Conservation (phyloP, 164 flowering plant species). For the Litsea cubeba region DNA sequence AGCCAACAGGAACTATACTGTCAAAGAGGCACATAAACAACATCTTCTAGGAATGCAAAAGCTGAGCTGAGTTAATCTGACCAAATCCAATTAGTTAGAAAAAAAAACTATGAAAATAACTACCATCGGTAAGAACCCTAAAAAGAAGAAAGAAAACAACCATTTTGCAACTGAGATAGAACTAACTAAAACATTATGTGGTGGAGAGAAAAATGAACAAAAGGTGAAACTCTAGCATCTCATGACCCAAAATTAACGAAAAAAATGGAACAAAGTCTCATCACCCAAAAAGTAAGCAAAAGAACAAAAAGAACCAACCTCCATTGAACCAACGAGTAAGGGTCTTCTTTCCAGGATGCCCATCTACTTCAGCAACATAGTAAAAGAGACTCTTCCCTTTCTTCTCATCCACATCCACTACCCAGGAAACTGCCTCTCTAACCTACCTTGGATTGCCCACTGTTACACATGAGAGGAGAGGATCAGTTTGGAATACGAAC, state of each 20-base stretch:
- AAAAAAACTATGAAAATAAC: too few relatives aligned
- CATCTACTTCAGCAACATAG: constrained; percentile 81
- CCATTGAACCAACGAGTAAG: constrained; percentile 96
- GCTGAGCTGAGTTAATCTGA: too few relatives aligned
- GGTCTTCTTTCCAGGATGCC: constrained; percentile 54
- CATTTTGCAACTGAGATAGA: too few relatives aligned
- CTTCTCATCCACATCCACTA: constrained; percentile 76
- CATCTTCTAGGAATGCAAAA: too few relatives aligned
- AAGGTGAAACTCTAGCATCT: not conserved
- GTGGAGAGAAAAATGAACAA: not conserved
- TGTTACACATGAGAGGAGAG: too few relatives aligned
- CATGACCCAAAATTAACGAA: not conserved
- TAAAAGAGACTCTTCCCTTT: constrained; percentile 86
- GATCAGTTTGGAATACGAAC: too few relatives aligned
- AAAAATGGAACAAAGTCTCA: not conserved
- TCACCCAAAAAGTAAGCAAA: not conserved
- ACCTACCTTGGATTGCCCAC: constrained; percentile 69
- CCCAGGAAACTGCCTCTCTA: constrained; percentile 81
- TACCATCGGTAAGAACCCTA: too few relatives aligned
- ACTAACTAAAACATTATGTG: not conserved
- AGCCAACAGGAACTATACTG: too few relatives aligned
- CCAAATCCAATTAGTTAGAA: too few relatives aligned
- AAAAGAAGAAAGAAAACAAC: too few relatives aligned
- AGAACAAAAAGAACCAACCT: constrained; percentile 37
- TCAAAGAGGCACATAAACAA: too few relatives aligned